Evolutionary conservation across 805 yeast genomes (phyloP), one percentile per base, ranked within the genome.

Genomic region (Starmera pachycereana): DNA sequence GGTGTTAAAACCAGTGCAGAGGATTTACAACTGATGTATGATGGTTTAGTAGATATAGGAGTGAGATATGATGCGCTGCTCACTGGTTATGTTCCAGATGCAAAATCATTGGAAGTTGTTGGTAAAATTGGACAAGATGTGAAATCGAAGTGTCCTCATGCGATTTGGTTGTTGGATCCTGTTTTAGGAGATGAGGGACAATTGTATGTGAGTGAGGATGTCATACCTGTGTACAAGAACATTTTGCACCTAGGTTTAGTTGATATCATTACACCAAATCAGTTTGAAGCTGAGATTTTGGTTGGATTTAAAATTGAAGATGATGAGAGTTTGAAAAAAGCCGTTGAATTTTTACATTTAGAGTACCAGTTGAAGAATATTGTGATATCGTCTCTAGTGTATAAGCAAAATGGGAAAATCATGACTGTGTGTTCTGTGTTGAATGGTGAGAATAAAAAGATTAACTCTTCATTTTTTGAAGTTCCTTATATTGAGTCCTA

Each of bases 251-350:
- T 51, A 33, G 75, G 69, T 7, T 51, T 46, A 2, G 82, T 88
- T 8, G 86, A 83, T 48, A 63, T 86, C 8, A 74, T 85, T 12
- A 89, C 97, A 0, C 97, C 97, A 3, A 89, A 89, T 57, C 94
- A 85, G 56, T 90, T 82, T 58, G 97, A 89, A 56, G 69, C 82
- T 13, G 96, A 88, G 59, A 56, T 86, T 27, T 59, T 90, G 34
- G 68, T 77, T 11, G 84, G 71, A 8, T 53, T 61, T 39, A 66
- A 65, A 39, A 71, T 85, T 16, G 52, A 51, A 2, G 57, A 65
- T 22, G 41, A 52, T 22, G 61, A 53, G 1, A 52, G 61, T 9
- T 63, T 84, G 35, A 53, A 56, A 29, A 32, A 42, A 18, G 86
- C 88, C 0, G 48, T 85, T 5, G 39, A 48, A 0, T 44, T 40